Conservation (phyloP, 2,329 filamentous ascomycete genomes). For the Gaeumannomyces tritici region DNA sequence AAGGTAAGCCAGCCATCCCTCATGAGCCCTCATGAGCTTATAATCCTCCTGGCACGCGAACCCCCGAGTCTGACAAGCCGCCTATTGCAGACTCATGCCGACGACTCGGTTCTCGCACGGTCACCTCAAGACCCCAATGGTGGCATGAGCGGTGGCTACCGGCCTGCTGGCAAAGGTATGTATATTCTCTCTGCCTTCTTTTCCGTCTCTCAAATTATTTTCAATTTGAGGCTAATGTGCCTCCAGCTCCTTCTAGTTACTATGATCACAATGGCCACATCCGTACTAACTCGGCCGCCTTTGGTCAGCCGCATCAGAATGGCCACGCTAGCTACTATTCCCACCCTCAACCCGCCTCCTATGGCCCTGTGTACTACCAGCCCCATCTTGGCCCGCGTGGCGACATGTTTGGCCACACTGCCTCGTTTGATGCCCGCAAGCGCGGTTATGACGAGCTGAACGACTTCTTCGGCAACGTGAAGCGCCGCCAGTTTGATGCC, state of each 20-base stretch:
- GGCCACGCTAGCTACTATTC: conserved; percentile 50
- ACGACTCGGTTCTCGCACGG: conserved; percentile 70
- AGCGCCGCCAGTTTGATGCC: conserved; percentile 82
- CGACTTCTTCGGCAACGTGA: conserved; percentile 88
- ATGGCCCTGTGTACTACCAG: conserved; percentile 70
- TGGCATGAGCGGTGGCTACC: conserved; percentile 41
- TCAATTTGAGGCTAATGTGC: conserved; percentile 29
- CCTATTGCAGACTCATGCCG: conserved; percentile 66
- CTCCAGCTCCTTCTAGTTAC: conserved; percentile 44
- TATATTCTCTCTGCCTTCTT: conserved; percentile 9
- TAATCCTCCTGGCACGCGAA: neutral
- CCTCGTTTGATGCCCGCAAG: conserved; percentile 61
- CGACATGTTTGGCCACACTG: conserved; percentile 42
- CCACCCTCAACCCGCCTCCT: conserved; percentile 47
- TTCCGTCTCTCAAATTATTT: conserved; percentile 11
- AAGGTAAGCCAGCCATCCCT: conserved; percentile 62
- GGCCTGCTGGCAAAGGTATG: conserved; percentile 43
- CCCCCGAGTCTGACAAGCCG: neutral
- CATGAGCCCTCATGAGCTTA: neutral
- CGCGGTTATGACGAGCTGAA: conserved; percentile 82
- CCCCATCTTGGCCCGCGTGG: conserved; percentile 42
- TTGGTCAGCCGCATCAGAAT: conserved; percentile 44
- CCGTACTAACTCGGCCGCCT: conserved; percentile 44
- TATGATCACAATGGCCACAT: conserved; percentile 59
- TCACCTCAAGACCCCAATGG: conserved; percentile 40